These are phyloP conservation scores for Clavispora asparagi DNA, from an alignment of 805 yeast genomes.

Conservation along the genomic window DNA sequence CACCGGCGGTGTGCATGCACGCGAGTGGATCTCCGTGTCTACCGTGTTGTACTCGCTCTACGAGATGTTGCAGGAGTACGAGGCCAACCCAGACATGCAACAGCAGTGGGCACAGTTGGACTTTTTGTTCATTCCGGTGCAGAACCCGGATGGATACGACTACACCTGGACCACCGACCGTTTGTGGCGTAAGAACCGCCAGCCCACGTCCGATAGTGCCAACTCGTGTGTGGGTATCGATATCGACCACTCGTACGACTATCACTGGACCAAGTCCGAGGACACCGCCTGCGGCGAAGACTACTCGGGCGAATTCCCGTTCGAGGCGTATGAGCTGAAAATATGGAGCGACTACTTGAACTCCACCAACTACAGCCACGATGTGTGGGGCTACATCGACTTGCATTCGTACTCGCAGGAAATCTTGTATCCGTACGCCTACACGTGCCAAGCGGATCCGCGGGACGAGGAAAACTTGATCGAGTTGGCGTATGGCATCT, in stretches of 20 bases:
- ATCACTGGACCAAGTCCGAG: slow-evolving; percentile 57
- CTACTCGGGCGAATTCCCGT: slow-evolving; percentile 70
- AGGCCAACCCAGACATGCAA: slow-evolving; percentile 32
- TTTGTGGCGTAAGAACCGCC: slow-evolving; percentile 86
- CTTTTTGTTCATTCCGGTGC: slow-evolving; percentile 73
- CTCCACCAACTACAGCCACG: slow-evolving; percentile 47
- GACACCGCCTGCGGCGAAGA: slow-evolving; percentile 80
- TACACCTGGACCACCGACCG: slow-evolving; percentile 78
- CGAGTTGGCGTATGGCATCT: slow-evolving; percentile 75
- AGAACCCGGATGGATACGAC: slow-evolving; percentile 88
- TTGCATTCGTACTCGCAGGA: slow-evolving; percentile 85
- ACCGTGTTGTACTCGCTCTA: slow-evolving; percentile 56
- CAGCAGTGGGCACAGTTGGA: slow-evolving; percentile 55
- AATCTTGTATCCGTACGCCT: slow-evolving; percentile 77
- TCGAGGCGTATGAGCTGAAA: slow-evolving; percentile 43
- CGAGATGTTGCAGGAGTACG: slow-evolving; percentile 26
- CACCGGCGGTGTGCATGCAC: slow-evolving; percentile 82
- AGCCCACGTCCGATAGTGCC: slow-evolving; percentile 23
- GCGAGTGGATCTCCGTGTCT: slow-evolving; percentile 84
- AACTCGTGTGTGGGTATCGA: slow-evolving; percentile 74
- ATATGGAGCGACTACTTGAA: slow-evolving; percentile 39
- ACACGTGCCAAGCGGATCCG: slow-evolving; percentile 66
- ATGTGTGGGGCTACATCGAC: slow-evolving; percentile 72
- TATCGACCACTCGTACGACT: slow-evolving; percentile 78
- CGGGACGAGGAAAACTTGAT: slow-evolving; percentile 75